Evolutionary conservation across 2,329 filamentous ascomycete species (phyloP).

Genomic region (Alternaria hordeiaustralica): DNA sequence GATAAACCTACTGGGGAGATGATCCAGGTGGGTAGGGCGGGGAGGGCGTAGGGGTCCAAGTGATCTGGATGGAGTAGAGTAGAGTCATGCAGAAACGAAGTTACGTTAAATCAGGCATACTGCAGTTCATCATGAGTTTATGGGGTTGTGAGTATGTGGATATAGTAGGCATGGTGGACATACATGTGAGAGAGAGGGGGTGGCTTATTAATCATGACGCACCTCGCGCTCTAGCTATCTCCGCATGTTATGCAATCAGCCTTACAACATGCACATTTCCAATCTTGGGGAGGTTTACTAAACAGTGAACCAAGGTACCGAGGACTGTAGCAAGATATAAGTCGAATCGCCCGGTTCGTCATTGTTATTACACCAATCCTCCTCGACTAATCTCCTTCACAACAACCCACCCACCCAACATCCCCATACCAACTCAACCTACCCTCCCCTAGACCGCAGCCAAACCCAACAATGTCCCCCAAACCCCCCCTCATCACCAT

Average conservation of each 20-base stretch:
- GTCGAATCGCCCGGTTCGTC: too few relatives aligned
- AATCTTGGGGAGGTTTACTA: constrained; percentile 27
- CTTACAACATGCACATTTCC: constrained; percentile 20
- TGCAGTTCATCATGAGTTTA: too few relatives aligned
- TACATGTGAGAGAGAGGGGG: constrained; percentile 3
- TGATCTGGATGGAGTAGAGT: too few relatives aligned
- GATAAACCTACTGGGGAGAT: constrained; percentile 79
- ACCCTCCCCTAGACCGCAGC: too few relatives aligned
- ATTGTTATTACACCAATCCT: too few relatives aligned
- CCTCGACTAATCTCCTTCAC: background rate
- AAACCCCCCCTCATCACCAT: constrained; percentile 63
- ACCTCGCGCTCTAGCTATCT: constrained; percentile 20
- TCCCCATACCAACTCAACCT: background rate
- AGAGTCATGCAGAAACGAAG: constrained; percentile 3
- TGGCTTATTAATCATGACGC: constrained; percentile 38
- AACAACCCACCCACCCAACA: background rate
- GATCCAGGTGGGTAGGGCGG: constrained; percentile 85
- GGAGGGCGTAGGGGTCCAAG: constrained; percentile 29
- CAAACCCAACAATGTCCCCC: constrained; percentile 33
- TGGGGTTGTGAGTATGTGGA: too few relatives aligned
- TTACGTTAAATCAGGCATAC: background rate
- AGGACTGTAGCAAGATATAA: background rate
- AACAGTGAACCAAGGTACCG: constrained; percentile 15
- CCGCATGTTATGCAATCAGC: constrained; percentile 31
- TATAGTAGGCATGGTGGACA: too few relatives aligned